Evolutionary conservation across 2,329 filamentous ascomycete species (phyloP), one percentile per base, ranked within the genome.

Genomic region (Neonectria faginata): DNA sequence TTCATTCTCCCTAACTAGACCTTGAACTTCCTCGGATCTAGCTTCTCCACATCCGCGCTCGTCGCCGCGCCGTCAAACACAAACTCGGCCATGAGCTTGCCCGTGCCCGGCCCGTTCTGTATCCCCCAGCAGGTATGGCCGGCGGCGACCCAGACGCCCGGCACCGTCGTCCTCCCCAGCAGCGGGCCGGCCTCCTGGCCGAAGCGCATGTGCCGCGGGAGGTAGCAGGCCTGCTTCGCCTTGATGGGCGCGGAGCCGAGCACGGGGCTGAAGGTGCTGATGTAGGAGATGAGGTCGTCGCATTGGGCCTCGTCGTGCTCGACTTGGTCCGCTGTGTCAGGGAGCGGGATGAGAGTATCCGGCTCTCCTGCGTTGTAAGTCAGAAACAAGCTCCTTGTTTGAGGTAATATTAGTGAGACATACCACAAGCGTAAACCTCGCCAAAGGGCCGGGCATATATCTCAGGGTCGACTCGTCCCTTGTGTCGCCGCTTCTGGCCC

Each of bases 101-200:
- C 92, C 8, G 95, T 98, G 1, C 86, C 96, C 1, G 95, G 94
- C 0, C 90, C 93, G 80, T 99, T 98, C 81, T 98, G 95, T 22
- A 99, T 97, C 0, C 96, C 96, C 96, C 96, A 99, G 81, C 95
- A 98, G 1, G 94, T 97, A 82, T 99, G 96, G 0, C 96, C 96
- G 0, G 93, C 87, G 0, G 96, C 96, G 64, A 98, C 83, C 77
- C 91, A 90, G 47, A 98, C 74, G 0, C 94, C 94, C 7, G 88
- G 86, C 0, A 91, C 88, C 2, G 86, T 86, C 8, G 94, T 94
- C 57, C 85, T 82, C 0, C 96, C 96, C 25, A 98, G 86, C 54
- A 98, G 79, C 5, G 96, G 95, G 0, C 88, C 89, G 41, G 79
- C 81, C 76, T 88, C 86, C 48, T 85, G 82, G n/a, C 89, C 88